Base-by-base conservation (phyloP, 2,329 filamentous ascomycete genomes). In the Venturia oleaginea region DNA sequence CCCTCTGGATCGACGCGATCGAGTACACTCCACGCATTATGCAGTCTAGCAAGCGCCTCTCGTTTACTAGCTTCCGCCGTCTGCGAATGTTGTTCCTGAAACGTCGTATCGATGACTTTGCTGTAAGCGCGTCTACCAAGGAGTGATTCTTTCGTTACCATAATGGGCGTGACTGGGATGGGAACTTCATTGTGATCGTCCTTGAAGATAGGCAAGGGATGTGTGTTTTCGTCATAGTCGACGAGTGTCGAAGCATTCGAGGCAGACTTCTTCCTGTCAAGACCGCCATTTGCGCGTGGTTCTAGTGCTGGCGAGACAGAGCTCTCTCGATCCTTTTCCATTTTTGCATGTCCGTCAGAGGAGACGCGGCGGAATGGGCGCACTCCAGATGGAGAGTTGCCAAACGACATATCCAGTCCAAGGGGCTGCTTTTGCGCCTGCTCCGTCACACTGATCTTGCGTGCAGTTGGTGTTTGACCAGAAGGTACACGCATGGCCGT, bases 1-100 rank as follows among this genome's bases (percentile, higher is more conserved):
- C 92, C 92, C 73, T 97, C 93, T 0, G 93, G 93, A 71, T 99
- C 93, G 37, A 93, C 82, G 55, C 90, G 86, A 74, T 97, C 91
- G 38, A 99, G 82, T 15, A 87, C 83, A 4, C 87, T 88, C 80
- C 94, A 95, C 0, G 93, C 92, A 73, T 96, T 90, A 0, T 90
- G 91, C 15, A 97, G 81, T 67, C 86, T 86, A 2, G 89, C 90
- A 37, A 97, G 82, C 0, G 91, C 91, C 70, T 96, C 91, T 42
- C 92, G 84, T 74, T 94, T 95, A 24, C 40, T 38, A n/a, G 80
- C 78, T 63, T 83, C 79, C 43, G 82, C 82, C 0, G 85, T 96
- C 64, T 93, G 90, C n/a, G 91, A 89, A 71, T 95, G 86, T 1
- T 92, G 81, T 75, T 97, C 92, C 69, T 92, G 87, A 67, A 97